Evolutionary conservation across 176 grass and related monocot species (phyloP), one percentile per base, ranked within the genome.

Genomic region (Phoenix dactylifera): DNA sequence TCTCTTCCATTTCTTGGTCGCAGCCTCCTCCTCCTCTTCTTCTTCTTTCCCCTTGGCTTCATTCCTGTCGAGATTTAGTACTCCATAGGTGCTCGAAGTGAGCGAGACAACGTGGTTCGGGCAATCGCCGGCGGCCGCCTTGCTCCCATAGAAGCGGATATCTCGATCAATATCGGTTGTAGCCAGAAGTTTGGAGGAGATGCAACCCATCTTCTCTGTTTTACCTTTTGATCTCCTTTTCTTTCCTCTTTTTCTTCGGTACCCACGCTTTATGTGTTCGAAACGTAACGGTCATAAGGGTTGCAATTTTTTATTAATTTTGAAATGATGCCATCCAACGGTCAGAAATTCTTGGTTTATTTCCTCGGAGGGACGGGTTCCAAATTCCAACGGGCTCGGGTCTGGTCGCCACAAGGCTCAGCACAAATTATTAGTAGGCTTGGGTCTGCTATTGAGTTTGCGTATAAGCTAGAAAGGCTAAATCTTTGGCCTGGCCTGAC

Each of bases 1-100:
- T 19, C 70, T 82, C 75, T 80, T 85, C 65, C 79, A 80, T 64
- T 95, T 82, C 63, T 57, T 71, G 61, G 68, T 87, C 44, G 67
- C 82, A 14, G 68, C 69, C 78, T 61, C 86, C 73, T 62, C 62
- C 50, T 16, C 17, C 67, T 5, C 17, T 9, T 53, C 15, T 49
- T 73, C 60, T 67, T 80, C 52, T 32, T 68, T 57, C 14, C 26
- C 58, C 51, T 72, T 73, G 55, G 48, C 28, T 64, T 58, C 50
- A 63, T 73, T 78, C 51, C 18, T 61, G 7, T 88, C 78, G 55
- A 98, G 70, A 24, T 86, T 86, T 53, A 98, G 81, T 51, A 77
- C 93, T 60, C 93, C 87, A 77, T 98, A 92, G 63, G 93, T 92
- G 60, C 78, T 81, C 29, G 93, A 98, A 24, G 88, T 98, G 78